Percentiles rank a stretch among this genome's conserved stretches.
phyloP scores from a whole-genome alignment of 345 rosid genomes.

The Nephelium lappaceum region DNA sequence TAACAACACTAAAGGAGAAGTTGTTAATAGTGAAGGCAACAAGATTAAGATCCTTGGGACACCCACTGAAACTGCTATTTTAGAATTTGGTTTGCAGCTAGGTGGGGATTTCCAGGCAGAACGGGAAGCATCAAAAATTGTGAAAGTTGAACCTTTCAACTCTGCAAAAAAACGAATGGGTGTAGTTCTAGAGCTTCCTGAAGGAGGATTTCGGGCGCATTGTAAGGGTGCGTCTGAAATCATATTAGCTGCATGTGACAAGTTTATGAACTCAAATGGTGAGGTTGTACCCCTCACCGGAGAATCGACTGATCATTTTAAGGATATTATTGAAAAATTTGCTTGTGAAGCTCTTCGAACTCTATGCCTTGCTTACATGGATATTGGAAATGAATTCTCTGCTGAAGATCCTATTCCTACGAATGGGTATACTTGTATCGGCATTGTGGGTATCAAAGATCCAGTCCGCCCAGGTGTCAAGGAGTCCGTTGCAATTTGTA shows the following conservation, averaged over 20 bases:
- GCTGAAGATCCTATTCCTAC: conserved; percentile 54
- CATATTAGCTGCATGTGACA: conserved; percentile 72
- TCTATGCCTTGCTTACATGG: conserved; percentile 82
- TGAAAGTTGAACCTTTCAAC: conserved; percentile 92
- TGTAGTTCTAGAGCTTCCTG: conserved; percentile 73
- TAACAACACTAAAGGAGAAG: conserved; percentile 86
- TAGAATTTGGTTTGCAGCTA: conserved; percentile 79
- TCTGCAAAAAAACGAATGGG: conserved; percentile 86
- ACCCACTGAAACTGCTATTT: conserved; percentile 90
- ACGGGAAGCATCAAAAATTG: conserved; percentile 47
- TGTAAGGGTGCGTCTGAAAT: conserved; percentile 94
- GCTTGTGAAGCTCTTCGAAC: conserved; percentile 95
- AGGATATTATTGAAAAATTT: conserved; percentile 63
- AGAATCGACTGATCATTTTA: conserved; percentile 45
- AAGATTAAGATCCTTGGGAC: conserved; percentile 81
- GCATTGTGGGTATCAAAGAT: conserved; percentile 85
- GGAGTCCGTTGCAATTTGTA: conserved; percentile 82
- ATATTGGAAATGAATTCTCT: conserved; percentile 59
- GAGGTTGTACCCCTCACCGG: conserved; percentile 73
- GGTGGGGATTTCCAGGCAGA: conserved; percentile 75
- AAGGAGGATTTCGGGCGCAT: conserved; percentile 61
- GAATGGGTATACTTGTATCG: conserved; percentile 62
- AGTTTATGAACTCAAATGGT: conserved; percentile 63
- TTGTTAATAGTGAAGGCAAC: conserved; percentile 55
- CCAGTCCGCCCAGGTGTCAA: conserved; percentile 84